Base-by-base conservation (phyloP, 352 stramenopile genomes). In the Plasmopara halstedii region DNA sequence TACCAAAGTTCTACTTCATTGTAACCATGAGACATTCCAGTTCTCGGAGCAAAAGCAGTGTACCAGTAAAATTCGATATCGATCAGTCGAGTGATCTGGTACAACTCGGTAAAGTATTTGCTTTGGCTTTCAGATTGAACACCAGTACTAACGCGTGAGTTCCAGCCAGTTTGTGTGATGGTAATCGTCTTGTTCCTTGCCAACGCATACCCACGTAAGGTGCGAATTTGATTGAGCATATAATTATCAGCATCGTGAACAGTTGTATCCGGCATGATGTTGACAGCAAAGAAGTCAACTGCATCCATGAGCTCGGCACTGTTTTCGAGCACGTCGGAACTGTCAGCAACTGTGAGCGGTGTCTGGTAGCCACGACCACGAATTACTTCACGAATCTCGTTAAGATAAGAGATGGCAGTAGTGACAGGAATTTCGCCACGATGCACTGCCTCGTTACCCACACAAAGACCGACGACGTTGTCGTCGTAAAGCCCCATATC, bases 1-100 rank as follows among this genome's bases (percentile, higher is more conserved):
- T 87, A 90, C 58, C 85, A 53, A 15, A 51, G 57, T 31, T 90
- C 79, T n/a, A 90, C 70, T 17, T 62, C 53, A 17, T 73, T 52
- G 21, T 57, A 59, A 21, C 64, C 58, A 41, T 83, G 70, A 7
- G 44, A 42, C 18, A 75, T 54, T 25, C 70, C 68, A 67, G 67
- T 88, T 26, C 61, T 42, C 10, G 71, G 74, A 53, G 88, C 79
- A 27, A 85, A 83, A 10, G 72, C 70, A 19, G 64, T 52, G 42
- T 83, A 91, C 67, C 70, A 91, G 60, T 81, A 91, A 64, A 85
- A 87, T n/a, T 70, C 52, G 13, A 87, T 50, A 32, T 70, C 47
- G 49, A 69, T 56, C 7, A 61, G 53, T 9, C 47, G 45, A 13
- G 72, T 74, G 54, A 80, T 53, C 8, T 64, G 58, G 55, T 77